Base-by-base conservation (phyloP, 768 basidiomycete genomes). In the Tricholoma saponaceum region DNA sequence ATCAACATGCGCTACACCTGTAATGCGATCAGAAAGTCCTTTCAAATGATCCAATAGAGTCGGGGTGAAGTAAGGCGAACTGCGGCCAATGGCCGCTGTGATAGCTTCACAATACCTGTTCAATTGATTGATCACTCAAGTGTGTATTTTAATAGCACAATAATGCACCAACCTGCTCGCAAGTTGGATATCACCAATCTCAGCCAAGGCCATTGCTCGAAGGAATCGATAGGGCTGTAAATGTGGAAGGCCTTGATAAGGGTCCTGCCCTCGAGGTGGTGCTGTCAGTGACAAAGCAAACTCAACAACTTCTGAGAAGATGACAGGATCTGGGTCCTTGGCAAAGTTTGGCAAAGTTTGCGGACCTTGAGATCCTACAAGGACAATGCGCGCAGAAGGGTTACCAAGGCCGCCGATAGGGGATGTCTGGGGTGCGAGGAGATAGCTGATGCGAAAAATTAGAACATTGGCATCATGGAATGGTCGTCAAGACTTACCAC, bases 61-160 rank as follows among this genome's bases (percentile, higher is more conserved):
- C 1, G 80, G 71, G 41, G 83, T 91, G 64, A 84, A 84, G 72
- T 87, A 87, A 0, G 85, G 81, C 22, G 91, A 87, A 35, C 74
- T 73, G 49, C 85, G 82, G 60, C 70, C 78, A 64, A 90, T 77
- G 47, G 83, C 81, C 35, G 82, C 76, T 7, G 86, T 79, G 60
- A 98, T 90, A 8, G 95, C 93, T 56, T 98, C 92, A 66, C 92
- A 95, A 69, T 98, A 99, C 66, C 96, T 98, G 62, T 14, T 41
- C 28, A 16, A 52, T 20, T 32, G 14, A 18, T 30, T 43, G 37
- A 54, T 41, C 16, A 50, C 26, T 54, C 5, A 49, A n/a, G 52
- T 4, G 22, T 49, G 3, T 2, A 23, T 33, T 61, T 44, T 62
- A 37, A 47, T 18, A 30, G 20, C 20, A 30, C 22, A 18, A 43